Base-by-base conservation (phyloP, 1,139 yeast genomes). In the Kodamaea fungicola region DNA sequence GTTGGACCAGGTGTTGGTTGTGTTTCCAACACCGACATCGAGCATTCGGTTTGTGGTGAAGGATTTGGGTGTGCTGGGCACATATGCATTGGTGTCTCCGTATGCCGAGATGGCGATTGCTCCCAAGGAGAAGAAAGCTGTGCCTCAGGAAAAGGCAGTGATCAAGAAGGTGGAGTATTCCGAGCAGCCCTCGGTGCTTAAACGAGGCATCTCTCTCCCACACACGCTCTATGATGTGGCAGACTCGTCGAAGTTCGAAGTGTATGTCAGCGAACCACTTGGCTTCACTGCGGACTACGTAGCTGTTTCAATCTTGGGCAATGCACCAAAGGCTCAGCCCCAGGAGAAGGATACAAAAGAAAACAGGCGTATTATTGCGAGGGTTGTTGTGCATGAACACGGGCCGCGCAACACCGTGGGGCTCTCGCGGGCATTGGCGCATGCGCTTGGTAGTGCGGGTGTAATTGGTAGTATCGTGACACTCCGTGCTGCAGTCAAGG, bases 101-200 rank as follows among this genome's bases (percentile, higher is more conserved):
- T 78, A 79, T 43, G 78, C 95, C 21, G 95, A 90, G 52, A 76
- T 90, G 7, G 79, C 87, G 32, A 81, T 92, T 37, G 89, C 95
- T 2, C 97, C 96, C 8, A 83, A 84, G 54, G 71, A 74, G 21
- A 65, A 64, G 49, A 62, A 61, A 50, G 57, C 59, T 31, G 23
- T 42, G 13, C 32, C 34, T 10, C 60, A 62, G 22, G 58, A 66
- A 4, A 59, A 60, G 37, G 55, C 61, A 34, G 54, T 59, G 10
- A 52, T 53, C 21, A 42, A 61, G 3, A 53, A 56, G 16, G 72
- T 62, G 34, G 67, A 59, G 35, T 57, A 59, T 35, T 32, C 59
- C 3, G 48, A 39, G 4, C 47, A 55, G 10, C 74, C 78, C 0
- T 57, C 71, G 12, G 62, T 74, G 4, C 54, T 82, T 36, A 61